phyloP scores from a whole-genome alignment of 83 land plant genomes.

The Picea mariana region DNA sequence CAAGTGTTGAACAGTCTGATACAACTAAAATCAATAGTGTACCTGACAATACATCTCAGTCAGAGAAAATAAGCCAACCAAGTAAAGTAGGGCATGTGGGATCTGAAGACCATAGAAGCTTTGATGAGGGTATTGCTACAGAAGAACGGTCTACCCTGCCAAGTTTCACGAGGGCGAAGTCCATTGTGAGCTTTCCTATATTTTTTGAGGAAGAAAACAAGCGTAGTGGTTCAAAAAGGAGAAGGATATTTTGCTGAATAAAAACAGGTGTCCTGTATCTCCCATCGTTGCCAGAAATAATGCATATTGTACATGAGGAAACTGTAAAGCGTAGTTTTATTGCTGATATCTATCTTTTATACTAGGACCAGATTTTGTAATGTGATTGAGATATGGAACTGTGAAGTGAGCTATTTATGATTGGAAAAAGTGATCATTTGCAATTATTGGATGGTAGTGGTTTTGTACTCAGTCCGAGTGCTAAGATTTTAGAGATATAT shows the following conservation, averaged over 20 bases:
- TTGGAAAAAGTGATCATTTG: not conserved
- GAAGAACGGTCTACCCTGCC: slow-evolving; percentile 15
- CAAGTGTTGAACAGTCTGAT: slow-evolving; percentile 6
- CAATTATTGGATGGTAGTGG: not conserved
- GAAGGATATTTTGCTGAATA: not conserved
- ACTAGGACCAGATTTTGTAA: not conserved
- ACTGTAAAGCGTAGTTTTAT: not conserved
- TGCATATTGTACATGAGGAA: slow-evolving; percentile 1
- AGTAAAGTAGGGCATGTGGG: no score
- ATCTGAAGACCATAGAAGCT: no score
- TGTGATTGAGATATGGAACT: not conserved
- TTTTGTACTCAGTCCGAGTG: not conserved
- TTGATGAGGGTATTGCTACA: not conserved
- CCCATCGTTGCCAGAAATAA: not conserved
- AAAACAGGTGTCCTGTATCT: not conserved
- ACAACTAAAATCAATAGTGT: not conserved
- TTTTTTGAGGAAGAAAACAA: slow-evolving; percentile 5
- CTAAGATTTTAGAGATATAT: not conserved
- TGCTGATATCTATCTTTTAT: not conserved
- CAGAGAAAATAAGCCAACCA: no score
- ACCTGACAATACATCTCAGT: not conserved
- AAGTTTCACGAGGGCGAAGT: slow-evolving; percentile 15
- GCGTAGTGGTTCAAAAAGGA: not conserved
- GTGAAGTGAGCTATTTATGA: not conserved
- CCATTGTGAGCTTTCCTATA: slow-evolving; percentile 22